Evolutionary conservation across 176 grass and related monocot species (phyloP), one percentile per base, ranked within the genome.

Genomic region (Neostapfia colusana): DNA sequence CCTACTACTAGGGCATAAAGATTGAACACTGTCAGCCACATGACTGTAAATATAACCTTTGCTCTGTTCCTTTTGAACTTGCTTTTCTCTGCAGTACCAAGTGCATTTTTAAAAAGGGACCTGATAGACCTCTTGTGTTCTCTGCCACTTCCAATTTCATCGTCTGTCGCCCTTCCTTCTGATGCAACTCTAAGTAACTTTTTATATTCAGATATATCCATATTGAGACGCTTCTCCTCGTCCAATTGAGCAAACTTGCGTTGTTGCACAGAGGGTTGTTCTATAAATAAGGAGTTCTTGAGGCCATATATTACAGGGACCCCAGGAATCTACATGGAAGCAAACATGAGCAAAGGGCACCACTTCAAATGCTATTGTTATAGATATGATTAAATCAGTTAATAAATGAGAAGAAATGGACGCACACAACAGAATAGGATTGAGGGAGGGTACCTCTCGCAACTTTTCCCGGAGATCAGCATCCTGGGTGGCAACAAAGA

Each of bases 291-390:
- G 14, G 93, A 90, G 55, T 84, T 93, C 71, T 82, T 93, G 15
- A 90, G 39, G 65, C 87, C 90, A 67, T 92, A 97, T 76, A 97
- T 97, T 18, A 97, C 82, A 79, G 93, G 90, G 61, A 97, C 80
- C 13, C 90, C 87, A 79, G 93, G 82, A 85, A 88, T 78, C 90
- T 97, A 70, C 35, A 85, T 73, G 44, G 20, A 75, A 76, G 65
- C 1, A 61, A 74, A 5, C 28, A 70, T 57, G 24, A 66, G 46
- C 1, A 70, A 36, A 50, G 69, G 72, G 37, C 1, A 25, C 3
- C 12, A 41, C 20, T 35, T 2, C 11, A 77, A 13, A 70, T 24
- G 18, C 35, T 23, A 26, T 31, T 31, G 26, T 7, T 7, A 0
- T 20, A 14, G 50, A 55, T 35, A 77, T 3, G 69, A 43, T 35